These are phyloP conservation scores for Phytophthora fragariaefolia DNA, from an alignment of 352 stramenopile species.

Conservation along the genomic window DNA sequence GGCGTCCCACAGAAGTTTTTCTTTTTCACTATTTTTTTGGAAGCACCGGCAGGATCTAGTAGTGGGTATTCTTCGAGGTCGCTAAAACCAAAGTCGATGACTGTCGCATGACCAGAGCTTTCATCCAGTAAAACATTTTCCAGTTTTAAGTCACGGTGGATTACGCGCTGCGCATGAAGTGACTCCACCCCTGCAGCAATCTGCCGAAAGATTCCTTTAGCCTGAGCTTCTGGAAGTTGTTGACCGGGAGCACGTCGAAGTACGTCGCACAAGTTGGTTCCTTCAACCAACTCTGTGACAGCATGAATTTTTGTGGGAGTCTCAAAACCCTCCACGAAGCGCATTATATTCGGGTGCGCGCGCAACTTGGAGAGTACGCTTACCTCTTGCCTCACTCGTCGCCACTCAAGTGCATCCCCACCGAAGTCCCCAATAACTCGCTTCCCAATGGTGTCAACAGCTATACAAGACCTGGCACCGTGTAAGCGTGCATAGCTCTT, in stretches of 20 bases:
- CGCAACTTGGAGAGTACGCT: slow-evolving; percentile 49
- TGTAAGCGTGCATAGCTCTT: slow-evolving; percentile 67
- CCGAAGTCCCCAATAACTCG: not conserved
- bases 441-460: slow-evolving; percentile 12
- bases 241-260: slow-evolving; percentile 39
- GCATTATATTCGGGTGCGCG: slow-evolving; percentile 51
- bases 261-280: slow-evolving; percentile 54
- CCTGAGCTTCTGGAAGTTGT: slow-evolving; percentile 43
- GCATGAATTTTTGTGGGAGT: slow-evolving; percentile 60
- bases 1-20: slow-evolving; percentile 85
- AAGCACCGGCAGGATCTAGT: slow-evolving; percentile 19
- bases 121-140: slow-evolving; percentile 75
- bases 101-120: slow-evolving; percentile 29
- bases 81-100: slow-evolving; percentile 82
- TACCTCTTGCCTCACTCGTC: slow-evolving; percentile 61
- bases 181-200: slow-evolving; percentile 43
- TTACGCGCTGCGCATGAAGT: slow-evolving; percentile 61
- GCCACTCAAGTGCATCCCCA: slow-evolving; percentile 61
- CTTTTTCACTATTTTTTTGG: slow-evolving; percentile 29
- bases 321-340: slow-evolving; percentile 69
- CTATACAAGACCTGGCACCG: slow-evolving; percentile 43
- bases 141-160: slow-evolving; percentile 81
- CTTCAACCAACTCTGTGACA: slow-evolving; percentile 57
- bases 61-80: slow-evolving; percentile 46
- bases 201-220: slow-evolving; percentile 50